Evolutionary conservation across 768 basidiomycete genomes (phyloP).

Genomic region (Auriscalpium orientale): DNA sequence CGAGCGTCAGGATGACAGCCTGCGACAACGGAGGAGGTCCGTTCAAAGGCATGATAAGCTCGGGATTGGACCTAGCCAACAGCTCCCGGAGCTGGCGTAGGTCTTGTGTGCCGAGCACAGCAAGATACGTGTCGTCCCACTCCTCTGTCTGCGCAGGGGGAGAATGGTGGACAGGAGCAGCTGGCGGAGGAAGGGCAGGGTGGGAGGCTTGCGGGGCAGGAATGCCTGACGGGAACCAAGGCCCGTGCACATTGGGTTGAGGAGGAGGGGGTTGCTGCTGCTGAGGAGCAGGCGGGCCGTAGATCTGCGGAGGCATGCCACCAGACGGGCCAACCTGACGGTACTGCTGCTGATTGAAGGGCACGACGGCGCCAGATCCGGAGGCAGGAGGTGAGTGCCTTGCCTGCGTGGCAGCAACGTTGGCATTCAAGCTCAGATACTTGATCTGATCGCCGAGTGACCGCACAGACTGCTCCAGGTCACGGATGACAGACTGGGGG

Average conservation of each 20-base stretch:
- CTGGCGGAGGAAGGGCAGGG: conserved; percentile 56
- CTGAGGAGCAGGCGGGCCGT: conserved; percentile 13
- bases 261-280: conserved; percentile 15
- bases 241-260: conserved; percentile 21
- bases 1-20: conserved; percentile 75
- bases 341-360: conserved; percentile 10
- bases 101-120: conserved; percentile 71
- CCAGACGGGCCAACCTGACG: conserved; percentile 32
- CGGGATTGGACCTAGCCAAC: conserved; percentile 66
- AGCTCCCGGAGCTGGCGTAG: conserved; percentile 66
- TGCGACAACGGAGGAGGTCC: conserved; percentile 68
- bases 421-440: conserved; percentile 53
- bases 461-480: conserved; percentile 73
- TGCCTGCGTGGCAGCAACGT: conserved; percentile 16
- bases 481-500: conserved; percentile 61
- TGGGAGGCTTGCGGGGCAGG: conserved; percentile 81
- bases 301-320: conserved; percentile 26
- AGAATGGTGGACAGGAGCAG: conserved; percentile 37
- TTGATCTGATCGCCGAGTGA: conserved; percentile 76
- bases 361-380: conserved; percentile 1
- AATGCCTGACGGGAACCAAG: conserved; percentile 59
- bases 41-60: conserved; percentile 72
- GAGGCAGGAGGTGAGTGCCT: conserved; percentile 10
- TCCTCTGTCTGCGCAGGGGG: conserved; percentile 59
- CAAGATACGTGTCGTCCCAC: conserved; percentile 80